Percentiles rank a stretch among this genome's conserved stretches.
Conservation (phyloP, 345 rosid species). For the Ricinus communis region DNA sequence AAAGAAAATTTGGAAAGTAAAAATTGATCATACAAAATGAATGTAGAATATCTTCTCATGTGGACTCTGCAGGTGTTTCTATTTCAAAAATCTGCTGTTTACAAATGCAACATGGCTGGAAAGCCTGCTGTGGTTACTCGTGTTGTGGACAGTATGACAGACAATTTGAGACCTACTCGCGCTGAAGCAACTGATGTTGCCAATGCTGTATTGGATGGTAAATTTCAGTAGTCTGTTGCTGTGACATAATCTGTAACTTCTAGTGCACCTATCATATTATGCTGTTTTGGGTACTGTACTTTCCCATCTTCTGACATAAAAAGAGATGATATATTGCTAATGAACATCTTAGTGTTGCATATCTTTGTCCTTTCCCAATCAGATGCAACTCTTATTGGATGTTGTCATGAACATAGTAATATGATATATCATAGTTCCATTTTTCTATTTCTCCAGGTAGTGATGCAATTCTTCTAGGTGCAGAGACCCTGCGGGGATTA, state of each 20-base stretch:
- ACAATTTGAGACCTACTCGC: conserved; percentile 90
- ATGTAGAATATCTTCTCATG: neutral
- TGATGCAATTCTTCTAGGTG: conserved; percentile 99
- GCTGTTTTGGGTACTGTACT: neutral
- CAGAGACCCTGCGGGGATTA: conserved; percentile 89
- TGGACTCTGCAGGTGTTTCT: conserved; percentile 66
- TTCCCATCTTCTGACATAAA: too few species aligned
- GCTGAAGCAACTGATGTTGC: conserved; percentile 99
- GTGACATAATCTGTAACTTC: neutral
- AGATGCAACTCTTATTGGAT: too few species aligned
- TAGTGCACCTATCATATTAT: neutral
- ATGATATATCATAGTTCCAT: neutral
- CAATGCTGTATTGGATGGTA: conserved; percentile 91
- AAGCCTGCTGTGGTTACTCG: conserved; percentile 96
- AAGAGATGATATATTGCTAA: too few species aligned
- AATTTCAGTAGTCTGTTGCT: neutral
- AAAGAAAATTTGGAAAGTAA: too few species aligned
- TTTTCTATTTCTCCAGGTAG: conserved; percentile 52
- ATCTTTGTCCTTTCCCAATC: neutral
- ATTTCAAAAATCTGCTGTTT: conserved; percentile 90
- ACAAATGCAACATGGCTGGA: conserved; percentile 97
- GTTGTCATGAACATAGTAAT: too few species aligned
- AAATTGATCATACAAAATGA: neutral
- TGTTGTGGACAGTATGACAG: conserved; percentile 97
- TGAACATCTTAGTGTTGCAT: neutral